Percentiles rank a stretch among this genome's conserved stretches.
Conservation (phyloP, 2,329 filamentous ascomycete species). For the Calonectria montana region DNA sequence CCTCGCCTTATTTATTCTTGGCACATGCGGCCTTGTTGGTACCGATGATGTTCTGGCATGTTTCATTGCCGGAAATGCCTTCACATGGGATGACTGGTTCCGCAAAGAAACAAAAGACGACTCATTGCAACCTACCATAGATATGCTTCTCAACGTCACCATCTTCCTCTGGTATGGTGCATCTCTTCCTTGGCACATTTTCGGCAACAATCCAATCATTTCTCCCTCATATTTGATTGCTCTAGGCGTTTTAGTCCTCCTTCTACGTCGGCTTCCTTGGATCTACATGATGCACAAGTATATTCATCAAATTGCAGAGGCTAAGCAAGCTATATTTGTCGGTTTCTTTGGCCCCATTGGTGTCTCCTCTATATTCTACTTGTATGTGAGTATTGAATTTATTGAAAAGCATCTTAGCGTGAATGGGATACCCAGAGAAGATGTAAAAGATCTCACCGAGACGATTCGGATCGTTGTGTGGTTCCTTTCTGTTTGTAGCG, state of each 20-base stretch:
- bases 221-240: slow-evolving; percentile 78
- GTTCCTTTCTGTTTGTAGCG: slow-evolving; percentile 86
- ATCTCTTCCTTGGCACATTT: slow-evolving; percentile 82
- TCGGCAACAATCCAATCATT: slow-evolving; percentile 74
- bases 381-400: slow-evolving; percentile 85
- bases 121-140: slow-evolving; percentile 91
- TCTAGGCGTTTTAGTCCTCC: slow-evolving; percentile 79
- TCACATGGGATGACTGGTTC: slow-evolving; percentile 97
- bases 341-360: slow-evolving; percentile 96
- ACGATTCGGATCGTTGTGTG: slow-evolving; percentile 80
- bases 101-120: slow-evolving; percentile 89
- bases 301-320: slow-evolving; percentile 82
- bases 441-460: slow-evolving; percentile 75
- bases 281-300: slow-evolving; percentile 78
- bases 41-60: slow-evolving; percentile 92
- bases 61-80: slow-evolving; percentile 91
- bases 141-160: slow-evolving; percentile 91
- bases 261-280: slow-evolving; percentile 82
- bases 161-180: slow-evolving; percentile 95
- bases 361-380: slow-evolving; percentile 89
- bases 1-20: slow-evolving; percentile 86
- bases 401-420: slow-evolving; percentile 63
- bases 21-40: slow-evolving; percentile 87
- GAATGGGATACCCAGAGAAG: slow-evolving; percentile 69
- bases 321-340: slow-evolving; percentile 83